Evolutionary conservation across 108 stramenopile species (phyloP).

Genomic region (Fragilariopsis cylindrus): DNA sequence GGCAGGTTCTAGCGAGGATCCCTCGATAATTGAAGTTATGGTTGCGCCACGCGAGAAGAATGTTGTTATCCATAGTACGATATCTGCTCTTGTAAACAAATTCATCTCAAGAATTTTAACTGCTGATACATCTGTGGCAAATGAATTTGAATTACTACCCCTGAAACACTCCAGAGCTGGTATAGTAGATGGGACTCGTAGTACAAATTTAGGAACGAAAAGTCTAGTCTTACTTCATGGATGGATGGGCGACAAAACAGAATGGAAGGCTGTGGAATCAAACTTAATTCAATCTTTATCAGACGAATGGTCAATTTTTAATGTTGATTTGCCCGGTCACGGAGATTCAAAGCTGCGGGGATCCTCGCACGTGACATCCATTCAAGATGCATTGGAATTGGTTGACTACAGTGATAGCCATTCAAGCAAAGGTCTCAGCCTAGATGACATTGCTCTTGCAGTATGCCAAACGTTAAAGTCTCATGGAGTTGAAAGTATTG

Average conservation of each 20-base stretch:
- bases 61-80: conserved; percentile 64
- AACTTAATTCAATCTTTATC: conserved; percentile 35
- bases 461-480: conserved; percentile 50
- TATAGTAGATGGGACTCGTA: background rate
- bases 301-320: conserved; percentile 63
- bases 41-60: conserved; percentile 62
- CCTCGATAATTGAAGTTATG: conserved; percentile 60
- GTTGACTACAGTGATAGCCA: conserved; percentile 26
- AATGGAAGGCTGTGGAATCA: conserved; percentile 66
- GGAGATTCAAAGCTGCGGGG: conserved; percentile 44
- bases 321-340: conserved; percentile 79
- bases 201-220: conserved; percentile 30
- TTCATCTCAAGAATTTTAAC: conserved; percentile 26
- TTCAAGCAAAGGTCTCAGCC: conserved; percentile 28
- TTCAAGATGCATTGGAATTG: conserved; percentile 34
- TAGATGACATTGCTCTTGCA: conserved; percentile 56
- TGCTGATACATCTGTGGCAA: background rate
- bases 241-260: conserved; percentile 86
- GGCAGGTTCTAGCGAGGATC: conserved; percentile 22
- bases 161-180: conserved; percentile 3
- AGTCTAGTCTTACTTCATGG: conserved; percentile 81
- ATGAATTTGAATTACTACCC: background rate
- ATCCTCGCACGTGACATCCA: conserved; percentile 34
- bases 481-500: conserved; percentile 50
- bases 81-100: conserved; percentile 40